Evolutionary conservation across 306 rosid species (phyloP).

Genomic region (Malus fusca): DNA sequence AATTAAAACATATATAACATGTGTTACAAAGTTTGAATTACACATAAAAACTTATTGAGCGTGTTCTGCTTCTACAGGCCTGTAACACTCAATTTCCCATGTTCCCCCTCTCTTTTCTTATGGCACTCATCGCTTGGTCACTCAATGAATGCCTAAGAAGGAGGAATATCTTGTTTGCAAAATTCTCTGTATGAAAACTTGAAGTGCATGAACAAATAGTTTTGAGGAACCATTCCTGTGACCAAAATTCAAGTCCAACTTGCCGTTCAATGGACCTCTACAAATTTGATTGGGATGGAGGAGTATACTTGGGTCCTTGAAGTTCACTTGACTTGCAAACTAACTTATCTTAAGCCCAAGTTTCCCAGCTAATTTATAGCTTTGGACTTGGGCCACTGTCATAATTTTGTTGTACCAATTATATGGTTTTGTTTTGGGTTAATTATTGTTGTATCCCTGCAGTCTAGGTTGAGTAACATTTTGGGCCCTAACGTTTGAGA

Average conservation of each 20-base stretch:
- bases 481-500: background rate
- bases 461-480: background rate
- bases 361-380: too few species aligned
- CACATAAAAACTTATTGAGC: too few species aligned
- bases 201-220: background rate
- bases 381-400: background rate
- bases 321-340: background rate
- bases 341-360: background rate
- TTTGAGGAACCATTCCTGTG: background rate
- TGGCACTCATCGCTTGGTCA: background rate
- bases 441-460: background rate
- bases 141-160: background rate
- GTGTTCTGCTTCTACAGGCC: too few species aligned
- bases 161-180: background rate
- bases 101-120: too few species aligned
- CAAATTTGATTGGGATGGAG: background rate
- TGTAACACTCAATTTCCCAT: too few species aligned
- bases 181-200: background rate
- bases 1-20: too few species aligned
- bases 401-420: too few species aligned
- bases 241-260: background rate
- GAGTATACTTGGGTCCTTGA: background rate
- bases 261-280: background rate
- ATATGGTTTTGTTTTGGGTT: too few species aligned
- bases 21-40: too few species aligned